Evolutionary conservation across 345 rosid genomes (phyloP).

Genomic region (Linum trigynum): DNA sequence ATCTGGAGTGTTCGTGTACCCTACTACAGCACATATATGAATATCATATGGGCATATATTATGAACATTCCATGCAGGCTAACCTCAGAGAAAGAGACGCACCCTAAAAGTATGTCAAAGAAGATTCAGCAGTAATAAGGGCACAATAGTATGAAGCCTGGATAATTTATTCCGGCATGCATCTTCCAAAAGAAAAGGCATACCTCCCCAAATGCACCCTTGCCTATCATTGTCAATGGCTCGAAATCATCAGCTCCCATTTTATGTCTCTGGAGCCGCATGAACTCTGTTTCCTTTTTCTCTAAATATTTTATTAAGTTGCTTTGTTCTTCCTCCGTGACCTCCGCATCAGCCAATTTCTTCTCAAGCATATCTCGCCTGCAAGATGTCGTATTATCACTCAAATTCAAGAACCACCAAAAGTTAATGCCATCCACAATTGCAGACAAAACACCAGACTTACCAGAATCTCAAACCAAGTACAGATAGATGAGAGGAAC

Average conservation of each 20-base stretch:
- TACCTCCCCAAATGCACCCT: conserved; percentile 99
- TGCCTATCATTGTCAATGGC: conserved; percentile 97
- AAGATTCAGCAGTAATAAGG: neutral
- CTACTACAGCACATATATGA: neutral
- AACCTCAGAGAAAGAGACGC: neutral
- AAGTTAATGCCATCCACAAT: neutral
- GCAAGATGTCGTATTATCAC: conserved; percentile 22
- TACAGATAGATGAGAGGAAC: neutral
- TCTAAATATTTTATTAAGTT: conserved; percentile 75
- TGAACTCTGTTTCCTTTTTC: conserved; percentile 92
- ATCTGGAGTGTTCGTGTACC: neutral
- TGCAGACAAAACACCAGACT: neutral
- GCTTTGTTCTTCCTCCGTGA: conserved; percentile 88
- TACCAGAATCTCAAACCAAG: neutral
- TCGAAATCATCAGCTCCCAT: conserved; percentile 99
- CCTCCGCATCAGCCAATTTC: conserved; percentile 97
- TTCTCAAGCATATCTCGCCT: conserved; percentile 83
- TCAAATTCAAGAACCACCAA: neutral
- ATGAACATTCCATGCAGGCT: neutral
- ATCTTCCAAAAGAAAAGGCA: neutral
- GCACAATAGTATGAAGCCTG: neutral
- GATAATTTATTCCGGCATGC: neutral
- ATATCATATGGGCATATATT: neutral
- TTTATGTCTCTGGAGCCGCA: conserved; percentile 96
- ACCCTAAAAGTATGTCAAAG: neutral